These are phyloP conservation scores for Halophytophthora batemanensis DNA, from an alignment of 352 stramenopile genomes.

Conservation along the genomic window DNA sequence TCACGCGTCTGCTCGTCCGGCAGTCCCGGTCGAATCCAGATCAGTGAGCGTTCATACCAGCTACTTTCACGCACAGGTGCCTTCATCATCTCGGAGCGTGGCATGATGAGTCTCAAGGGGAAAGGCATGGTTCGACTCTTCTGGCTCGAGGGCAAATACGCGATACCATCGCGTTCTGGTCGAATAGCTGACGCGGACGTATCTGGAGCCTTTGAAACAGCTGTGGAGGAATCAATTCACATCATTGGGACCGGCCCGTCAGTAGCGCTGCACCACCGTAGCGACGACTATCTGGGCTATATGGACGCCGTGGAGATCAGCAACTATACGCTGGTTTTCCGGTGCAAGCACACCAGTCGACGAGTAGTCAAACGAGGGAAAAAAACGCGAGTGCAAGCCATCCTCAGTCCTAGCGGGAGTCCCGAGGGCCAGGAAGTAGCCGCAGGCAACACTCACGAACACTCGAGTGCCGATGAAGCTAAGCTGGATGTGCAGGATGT, in stretches of 20 bases:
- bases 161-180: slow-evolving; percentile 2
- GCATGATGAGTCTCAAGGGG: slow-evolving; percentile 68
- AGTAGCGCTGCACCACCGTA: slow-evolving; percentile 35
- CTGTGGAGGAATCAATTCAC: slow-evolving; percentile 53
- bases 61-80: slow-evolving; percentile 40
- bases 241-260: slow-evolving; percentile 29
- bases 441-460: background rate
- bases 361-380: background rate
- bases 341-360: slow-evolving; percentile 22
- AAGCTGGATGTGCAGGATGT: slow-evolving; percentile 32
- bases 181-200: slow-evolving; percentile 27
- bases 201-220: slow-evolving; percentile 31
- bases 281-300: slow-evolving; percentile 55
- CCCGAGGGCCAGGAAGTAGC: background rate
- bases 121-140: slow-evolving; percentile 69
- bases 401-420: background rate
- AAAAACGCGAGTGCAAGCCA: slow-evolving; percentile 5
- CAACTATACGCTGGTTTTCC: slow-evolving; percentile 44
- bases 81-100: slow-evolving; percentile 58
- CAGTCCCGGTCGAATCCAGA: slow-evolving; percentile 61
- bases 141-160: slow-evolving; percentile 62
- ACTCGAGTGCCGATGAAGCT: background rate
- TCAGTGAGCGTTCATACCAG: slow-evolving; percentile 53
- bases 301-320: slow-evolving; percentile 66
- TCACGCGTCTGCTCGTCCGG: slow-evolving; percentile 77